A percentile compares a stretch with the other conserved stretches of the same genome.
Conservation (phyloP, 306 rosid genomes). For the Ceratonia siliqua region DNA sequence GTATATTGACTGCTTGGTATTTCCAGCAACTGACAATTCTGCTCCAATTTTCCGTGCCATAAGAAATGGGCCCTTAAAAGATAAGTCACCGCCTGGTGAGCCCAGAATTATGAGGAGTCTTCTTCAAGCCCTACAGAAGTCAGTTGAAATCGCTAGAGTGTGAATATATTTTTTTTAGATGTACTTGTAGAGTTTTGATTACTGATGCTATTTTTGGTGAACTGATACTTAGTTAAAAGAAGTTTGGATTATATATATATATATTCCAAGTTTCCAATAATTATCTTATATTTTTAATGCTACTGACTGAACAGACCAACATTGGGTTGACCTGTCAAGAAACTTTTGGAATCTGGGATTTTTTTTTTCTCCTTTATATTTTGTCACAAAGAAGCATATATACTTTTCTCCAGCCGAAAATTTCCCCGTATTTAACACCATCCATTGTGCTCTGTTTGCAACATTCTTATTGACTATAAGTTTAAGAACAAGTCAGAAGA, state of each 20-base stretch:
- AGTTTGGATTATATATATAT: constrained; percentile 20
- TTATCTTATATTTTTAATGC: background rate
- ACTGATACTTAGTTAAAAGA: background rate
- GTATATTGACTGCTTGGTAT: constrained; percentile 85
- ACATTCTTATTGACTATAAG: background rate
- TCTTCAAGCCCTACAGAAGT: constrained; percentile 73
- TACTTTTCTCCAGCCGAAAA: background rate
- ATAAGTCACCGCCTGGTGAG: constrained; percentile 79
- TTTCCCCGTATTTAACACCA: background rate
- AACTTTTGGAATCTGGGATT: background rate
- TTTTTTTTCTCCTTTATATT: background rate
- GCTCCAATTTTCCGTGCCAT: constrained; percentile 81
- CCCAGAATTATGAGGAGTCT: constrained; percentile 94
- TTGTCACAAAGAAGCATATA: background rate
- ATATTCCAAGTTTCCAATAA: background rate
- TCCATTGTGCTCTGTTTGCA: background rate
- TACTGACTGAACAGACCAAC: background rate
- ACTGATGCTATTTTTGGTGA: background rate
- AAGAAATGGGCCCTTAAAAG: constrained; percentile 75
- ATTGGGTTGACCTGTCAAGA: background rate
- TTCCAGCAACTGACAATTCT: constrained; percentile 52
- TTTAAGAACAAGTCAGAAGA: no score
- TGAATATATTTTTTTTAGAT: constrained; percentile 27
- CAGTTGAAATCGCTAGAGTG: constrained; percentile 71
- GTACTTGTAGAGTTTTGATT: constrained; percentile 1